Evolutionary conservation across 305 asterid species (phyloP).

Genomic region (Solanum hybrid): DNA sequence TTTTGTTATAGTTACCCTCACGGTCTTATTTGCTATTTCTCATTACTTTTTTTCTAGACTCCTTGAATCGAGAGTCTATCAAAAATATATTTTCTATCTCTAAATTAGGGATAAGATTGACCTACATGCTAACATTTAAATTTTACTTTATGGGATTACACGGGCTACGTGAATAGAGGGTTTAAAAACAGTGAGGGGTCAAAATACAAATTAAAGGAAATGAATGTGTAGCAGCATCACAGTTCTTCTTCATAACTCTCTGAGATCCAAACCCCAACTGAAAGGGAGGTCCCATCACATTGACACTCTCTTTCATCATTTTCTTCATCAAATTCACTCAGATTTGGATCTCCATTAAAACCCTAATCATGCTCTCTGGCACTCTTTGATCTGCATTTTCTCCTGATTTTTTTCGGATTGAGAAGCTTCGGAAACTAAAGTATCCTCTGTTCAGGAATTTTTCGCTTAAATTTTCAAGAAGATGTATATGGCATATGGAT

Average conservation of each 20-base stretch:
- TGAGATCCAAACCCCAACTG: constrained; percentile 4
- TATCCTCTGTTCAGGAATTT: not conserved
- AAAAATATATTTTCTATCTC: not conserved
- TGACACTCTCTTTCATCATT: not conserved
- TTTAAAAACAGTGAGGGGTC: not conserved
- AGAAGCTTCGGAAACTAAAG: not conserved
- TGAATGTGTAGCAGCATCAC: not conserved
- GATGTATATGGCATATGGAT: constrained; percentile 99
- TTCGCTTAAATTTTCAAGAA: not conserved
- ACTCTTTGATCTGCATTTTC: constrained; percentile 1
- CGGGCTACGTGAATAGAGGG: not conserved
- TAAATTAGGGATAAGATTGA: too few species aligned
- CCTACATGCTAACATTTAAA: not conserved
- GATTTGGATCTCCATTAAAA: constrained; percentile 34
- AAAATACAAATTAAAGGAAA: not conserved
- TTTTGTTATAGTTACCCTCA: not conserved
- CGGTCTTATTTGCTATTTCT: not conserved
- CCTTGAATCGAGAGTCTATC: not conserved
- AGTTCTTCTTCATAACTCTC: not conserved
- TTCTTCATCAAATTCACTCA: not conserved
- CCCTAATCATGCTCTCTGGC: constrained; percentile 18
- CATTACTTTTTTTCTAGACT: not conserved
- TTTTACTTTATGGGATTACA: too few species aligned
- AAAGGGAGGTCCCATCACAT: constrained; percentile 2
- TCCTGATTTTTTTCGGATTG: not conserved